phyloP scores from a whole-genome alignment of 2,329 filamentous ascomycete genomes.

The Talaromyces pinophilus region DNA sequence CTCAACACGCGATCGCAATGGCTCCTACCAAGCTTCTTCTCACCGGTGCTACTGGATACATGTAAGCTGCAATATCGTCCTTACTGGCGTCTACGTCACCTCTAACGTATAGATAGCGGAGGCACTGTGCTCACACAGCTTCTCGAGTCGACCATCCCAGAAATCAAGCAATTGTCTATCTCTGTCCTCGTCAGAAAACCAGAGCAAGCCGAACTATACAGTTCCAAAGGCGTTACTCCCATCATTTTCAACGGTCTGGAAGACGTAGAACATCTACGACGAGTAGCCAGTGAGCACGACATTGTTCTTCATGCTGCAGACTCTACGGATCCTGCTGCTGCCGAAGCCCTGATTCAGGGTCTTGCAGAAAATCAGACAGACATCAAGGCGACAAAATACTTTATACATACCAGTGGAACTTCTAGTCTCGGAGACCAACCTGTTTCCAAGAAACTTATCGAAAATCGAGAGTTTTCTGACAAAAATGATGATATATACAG shows the following conservation, averaged over 20 bases:
- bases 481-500: constrained; percentile 8
- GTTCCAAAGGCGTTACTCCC: not conserved
- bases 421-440: constrained; percentile 13
- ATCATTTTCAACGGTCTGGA: constrained; percentile 4
- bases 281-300: not conserved
- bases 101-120: not conserved
- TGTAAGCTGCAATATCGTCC: not conserved
- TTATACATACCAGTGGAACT: constrained; percentile 15
- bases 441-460: not conserved
- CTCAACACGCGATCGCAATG: not conserved
- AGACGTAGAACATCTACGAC: not conserved
- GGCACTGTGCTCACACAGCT: constrained; percentile 6
- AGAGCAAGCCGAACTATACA: not conserved
- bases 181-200: constrained; percentile 7
- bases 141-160: not conserved
- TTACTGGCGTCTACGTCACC: not conserved
- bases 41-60: constrained; percentile 15
- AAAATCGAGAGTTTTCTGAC: constrained; percentile 2
- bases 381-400: not conserved
- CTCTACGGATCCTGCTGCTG: not conserved
- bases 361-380: not conserved
- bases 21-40: constrained; percentile 1
- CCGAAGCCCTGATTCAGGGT: constrained; percentile 8
- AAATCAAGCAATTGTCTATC: not conserved
- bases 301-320: constrained; percentile 7